Evolutionary conservation across 306 rosid species (phyloP).

Genomic region (Quercus aquifolioides): DNA sequence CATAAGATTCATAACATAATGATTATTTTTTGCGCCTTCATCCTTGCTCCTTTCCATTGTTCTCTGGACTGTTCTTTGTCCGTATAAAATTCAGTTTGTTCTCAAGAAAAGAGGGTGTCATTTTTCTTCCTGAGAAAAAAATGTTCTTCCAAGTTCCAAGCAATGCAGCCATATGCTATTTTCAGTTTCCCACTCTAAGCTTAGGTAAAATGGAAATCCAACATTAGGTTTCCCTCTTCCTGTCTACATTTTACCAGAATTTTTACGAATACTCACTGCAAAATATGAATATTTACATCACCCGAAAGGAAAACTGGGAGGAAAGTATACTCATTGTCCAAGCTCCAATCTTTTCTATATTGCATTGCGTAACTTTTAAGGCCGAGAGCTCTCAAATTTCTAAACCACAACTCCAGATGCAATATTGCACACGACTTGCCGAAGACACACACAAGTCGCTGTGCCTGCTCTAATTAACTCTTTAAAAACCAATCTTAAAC

Average conservation of each 20-base stretch:
- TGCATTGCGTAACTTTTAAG: background rate
- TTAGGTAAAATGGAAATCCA: background rate
- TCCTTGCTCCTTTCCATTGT: background rate
- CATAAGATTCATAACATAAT: background rate
- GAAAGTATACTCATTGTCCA: no score
- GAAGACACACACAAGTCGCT: no score
- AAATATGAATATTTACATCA: no score
- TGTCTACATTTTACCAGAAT: no score
- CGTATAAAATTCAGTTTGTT: background rate
- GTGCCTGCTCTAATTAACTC: no score
- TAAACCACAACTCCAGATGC: no score
- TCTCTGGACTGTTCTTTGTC: background rate
- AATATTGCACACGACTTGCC: no score
- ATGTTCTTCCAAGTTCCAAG: background rate
- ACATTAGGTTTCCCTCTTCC: no score
- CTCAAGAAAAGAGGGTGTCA: background rate
- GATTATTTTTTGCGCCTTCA: background rate
- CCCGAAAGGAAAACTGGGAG: no score
- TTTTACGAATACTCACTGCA: no score
- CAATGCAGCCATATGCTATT: background rate
- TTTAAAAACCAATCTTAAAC: no score
- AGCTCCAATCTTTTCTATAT: no score
- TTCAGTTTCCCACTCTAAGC: background rate
- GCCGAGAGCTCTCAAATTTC: background rate
- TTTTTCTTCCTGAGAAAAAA: background rate